Conservation (phyloP, 352 stramenopile genomes). For the Pythium folliculosum region DNA sequence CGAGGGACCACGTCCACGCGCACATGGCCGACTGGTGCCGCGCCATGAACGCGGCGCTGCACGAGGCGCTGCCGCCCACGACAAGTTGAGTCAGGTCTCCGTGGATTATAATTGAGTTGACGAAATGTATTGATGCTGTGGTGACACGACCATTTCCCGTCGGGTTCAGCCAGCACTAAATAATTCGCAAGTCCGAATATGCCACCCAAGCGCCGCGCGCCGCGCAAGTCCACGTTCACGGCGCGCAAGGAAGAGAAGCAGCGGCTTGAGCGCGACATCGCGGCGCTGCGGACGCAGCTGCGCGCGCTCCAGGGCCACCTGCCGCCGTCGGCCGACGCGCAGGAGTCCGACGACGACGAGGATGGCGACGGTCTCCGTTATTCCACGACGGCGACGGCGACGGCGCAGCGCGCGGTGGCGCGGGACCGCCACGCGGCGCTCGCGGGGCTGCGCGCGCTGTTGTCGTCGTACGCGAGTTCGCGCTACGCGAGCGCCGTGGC, state of each 20-base stretch:
- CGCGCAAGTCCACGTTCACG: slow-evolving; percentile 7
- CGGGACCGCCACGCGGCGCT: slow-evolving; percentile 14
- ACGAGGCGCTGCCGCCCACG: slow-evolving; percentile 1
- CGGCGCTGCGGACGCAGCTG: slow-evolving; percentile 15
- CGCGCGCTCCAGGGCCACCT: not conserved
- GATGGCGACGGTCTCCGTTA: not conserved
- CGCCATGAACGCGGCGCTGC: slow-evolving; percentile 18
- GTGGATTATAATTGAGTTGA: too few relatives aligned
- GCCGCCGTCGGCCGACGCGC: not conserved
- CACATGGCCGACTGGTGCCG: slow-evolving; percentile 16
- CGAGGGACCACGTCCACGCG: slow-evolving; percentile 5
- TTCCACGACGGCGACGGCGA: not conserved
- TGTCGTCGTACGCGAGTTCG: slow-evolving; percentile 20
- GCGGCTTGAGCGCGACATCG: slow-evolving; percentile 19
- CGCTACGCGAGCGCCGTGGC: slow-evolving; percentile 27
- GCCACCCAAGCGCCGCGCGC: not conserved
- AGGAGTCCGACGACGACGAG: not conserved
- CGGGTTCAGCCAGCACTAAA: not conserved
- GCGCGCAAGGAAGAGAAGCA: slow-evolving; percentile 16
- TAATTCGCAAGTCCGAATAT: not conserved
- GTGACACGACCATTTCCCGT: not conserved
- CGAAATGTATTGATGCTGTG: too few relatives aligned
- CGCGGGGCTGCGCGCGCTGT: slow-evolving; percentile 16
- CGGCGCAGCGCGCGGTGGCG: not conserved
- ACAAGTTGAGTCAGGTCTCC: too few relatives aligned